Evolutionary conservation across 2,329 filamentous ascomycete species (phyloP).

Genomic region (Kalmusia sp.): DNA sequence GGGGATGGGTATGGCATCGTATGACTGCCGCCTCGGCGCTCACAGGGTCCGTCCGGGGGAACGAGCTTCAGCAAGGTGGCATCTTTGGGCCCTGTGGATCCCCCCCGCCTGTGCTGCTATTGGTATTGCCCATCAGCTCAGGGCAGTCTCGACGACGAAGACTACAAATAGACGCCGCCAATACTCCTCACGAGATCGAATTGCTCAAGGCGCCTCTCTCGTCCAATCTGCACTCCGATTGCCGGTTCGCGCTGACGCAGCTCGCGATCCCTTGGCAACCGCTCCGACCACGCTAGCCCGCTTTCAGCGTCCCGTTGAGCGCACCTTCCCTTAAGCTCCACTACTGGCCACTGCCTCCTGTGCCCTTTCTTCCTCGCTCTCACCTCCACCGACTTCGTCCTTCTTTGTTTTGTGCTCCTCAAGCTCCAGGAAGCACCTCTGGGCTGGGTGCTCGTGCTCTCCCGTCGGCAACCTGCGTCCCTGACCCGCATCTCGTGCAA

Average conservation of each 20-base stretch:
- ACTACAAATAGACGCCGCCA: not conserved
- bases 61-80: slow-evolving; percentile 21
- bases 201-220: not conserved
- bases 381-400: not conserved
- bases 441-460: slow-evolving; percentile 14
- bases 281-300: too few relatives aligned
- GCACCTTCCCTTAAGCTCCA: slow-evolving; percentile 28
- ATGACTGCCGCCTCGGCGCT: slow-evolving; percentile 1
- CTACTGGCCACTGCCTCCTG: slow-evolving; percentile 1
- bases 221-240: not conserved
- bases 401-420: slow-evolving; percentile 11
- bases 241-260: slow-evolving; percentile 9
- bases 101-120: slow-evolving; percentile 2
- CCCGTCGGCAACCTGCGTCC: slow-evolving; percentile 23
- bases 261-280: slow-evolving; percentile 4
- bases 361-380: slow-evolving; percentile 1
- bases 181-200: not conserved
- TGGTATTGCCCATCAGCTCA: slow-evolving; percentile 3
- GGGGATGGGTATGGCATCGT: not conserved
- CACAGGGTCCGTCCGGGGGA: slow-evolving; percentile 8
- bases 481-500: slow-evolving; percentile 17
- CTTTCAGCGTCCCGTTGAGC: slow-evolving; percentile 9
- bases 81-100: slow-evolving; percentile 14
- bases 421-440: slow-evolving; percentile 2
- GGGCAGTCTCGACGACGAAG: not conserved